phyloP scores from a whole-genome alignment of 2,329 filamentous ascomycete genomes.

The Fusarium liriodendri region DNA sequence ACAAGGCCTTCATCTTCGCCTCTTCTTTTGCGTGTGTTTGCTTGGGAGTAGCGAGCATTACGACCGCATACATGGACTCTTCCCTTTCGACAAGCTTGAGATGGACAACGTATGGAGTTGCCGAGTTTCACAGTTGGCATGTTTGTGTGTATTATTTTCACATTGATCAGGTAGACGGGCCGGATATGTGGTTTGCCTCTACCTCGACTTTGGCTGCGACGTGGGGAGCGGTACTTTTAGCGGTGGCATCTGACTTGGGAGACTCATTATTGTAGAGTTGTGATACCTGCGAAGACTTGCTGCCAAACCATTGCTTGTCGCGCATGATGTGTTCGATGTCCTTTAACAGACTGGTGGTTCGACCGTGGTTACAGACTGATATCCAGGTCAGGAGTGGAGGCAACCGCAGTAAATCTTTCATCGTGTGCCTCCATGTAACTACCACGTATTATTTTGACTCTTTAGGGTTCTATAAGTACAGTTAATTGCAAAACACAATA shows the following conservation, averaged over 20 bases:
- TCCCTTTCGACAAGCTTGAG: neutral
- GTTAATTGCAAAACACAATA: no score
- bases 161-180: neutral
- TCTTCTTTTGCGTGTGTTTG: neutral
- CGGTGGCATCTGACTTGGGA: neutral
- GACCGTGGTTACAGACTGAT: neutral
- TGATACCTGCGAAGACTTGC: neutral
- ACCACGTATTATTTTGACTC: no score
- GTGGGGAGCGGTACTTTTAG: neutral
- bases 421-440: no score
- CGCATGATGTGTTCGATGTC: neutral
- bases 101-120: neutral
- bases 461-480: no score
- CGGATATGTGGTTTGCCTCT: neutral
- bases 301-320: neutral
- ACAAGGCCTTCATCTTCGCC: neutral
- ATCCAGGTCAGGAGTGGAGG: neutral
- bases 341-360: neutral
- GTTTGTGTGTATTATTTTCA: neutral
- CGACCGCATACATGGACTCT: neutral
- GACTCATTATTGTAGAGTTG: neutral
- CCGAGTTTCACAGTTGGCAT: neutral
- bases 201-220: neutral
- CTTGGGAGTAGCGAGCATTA: neutral
- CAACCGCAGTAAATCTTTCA: neutral